Base-by-base conservation (phyloP, 306 rosid species). In the Cucurbita ficifolia region DNA sequence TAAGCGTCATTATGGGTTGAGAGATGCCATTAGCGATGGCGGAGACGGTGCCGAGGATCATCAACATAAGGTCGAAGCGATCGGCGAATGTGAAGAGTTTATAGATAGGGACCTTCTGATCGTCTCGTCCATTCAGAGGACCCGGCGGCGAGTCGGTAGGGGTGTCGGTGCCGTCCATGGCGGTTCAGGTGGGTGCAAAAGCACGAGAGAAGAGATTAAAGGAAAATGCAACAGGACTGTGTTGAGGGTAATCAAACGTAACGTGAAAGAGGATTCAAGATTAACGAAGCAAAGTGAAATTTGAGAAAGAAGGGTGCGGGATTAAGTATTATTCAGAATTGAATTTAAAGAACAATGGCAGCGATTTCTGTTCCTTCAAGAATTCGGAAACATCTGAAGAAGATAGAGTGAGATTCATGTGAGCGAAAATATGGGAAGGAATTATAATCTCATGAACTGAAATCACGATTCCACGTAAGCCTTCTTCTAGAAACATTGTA, bases 31-130 rank as follows among this genome's bases (percentile, higher is more conserved):
- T 87, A 1, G 77, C 87, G 8, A 79, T 12, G 6, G 95, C 90
- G 38, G 56, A 17, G 10, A 94, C 19, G 7, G 88, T 45, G 18
- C 95, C 98, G 7, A 87, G 16, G 51, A 67, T 35, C 92, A 94
- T 94, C 65, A 94, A 42, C 0, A 13, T 16, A 16, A 75, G n/a
- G 60, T 94, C 98, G 1, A 76, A 36, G 2, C 63, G 72, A 52
- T 94, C 95, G 0, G 96, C 97, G 3, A 94, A 91, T 33, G 74
- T n/a, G 77, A 94, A 94, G 3, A 94, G 87, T 85, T 73, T 89
- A 56, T 56, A 75, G 53, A 94, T 85, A 0, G 92, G 71, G 49
- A 94, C 88, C 58, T 73, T 83, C 16, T 87, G 85, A 7, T 72
- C 73, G 1, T 56, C 75, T 0, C 5, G 68, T 24, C 21, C 60